Conservation (phyloP, 2,329 filamentous ascomycete genomes). For the Xylariaceae sp. region DNA sequence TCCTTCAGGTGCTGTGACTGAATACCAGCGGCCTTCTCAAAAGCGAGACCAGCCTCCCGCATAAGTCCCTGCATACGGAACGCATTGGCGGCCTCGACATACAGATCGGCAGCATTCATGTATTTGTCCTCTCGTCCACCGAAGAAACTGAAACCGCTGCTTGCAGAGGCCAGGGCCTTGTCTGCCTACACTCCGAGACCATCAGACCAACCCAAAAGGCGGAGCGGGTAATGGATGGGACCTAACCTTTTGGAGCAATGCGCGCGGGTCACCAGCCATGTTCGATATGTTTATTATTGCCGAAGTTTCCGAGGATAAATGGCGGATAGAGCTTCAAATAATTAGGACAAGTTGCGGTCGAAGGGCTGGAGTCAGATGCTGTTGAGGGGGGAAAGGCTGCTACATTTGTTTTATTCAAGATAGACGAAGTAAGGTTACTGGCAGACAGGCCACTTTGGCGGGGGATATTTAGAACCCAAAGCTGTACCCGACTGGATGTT, state of each 20-base stretch:
- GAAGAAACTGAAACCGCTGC: conserved; percentile 83
- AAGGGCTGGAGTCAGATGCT: conserved; percentile 6
- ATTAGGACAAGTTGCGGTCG: neutral
- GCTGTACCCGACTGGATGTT: no score
- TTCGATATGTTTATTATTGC: conserved; percentile 24
- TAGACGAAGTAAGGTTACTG: neutral
- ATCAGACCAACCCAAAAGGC: conserved; percentile 17
- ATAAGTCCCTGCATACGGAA: conserved; percentile 68
- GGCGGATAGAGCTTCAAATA: conserved; percentile 1
- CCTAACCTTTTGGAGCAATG: conserved; percentile 69
- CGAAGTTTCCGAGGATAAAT: conserved; percentile 2
- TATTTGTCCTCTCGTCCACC: conserved; percentile 83
- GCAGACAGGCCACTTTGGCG: neutral
- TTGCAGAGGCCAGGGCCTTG: conserved; percentile 68
- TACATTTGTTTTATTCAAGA: conserved; percentile 1
- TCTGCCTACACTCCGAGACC: conserved; percentile 60
- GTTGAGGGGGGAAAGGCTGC: conserved; percentile 6
- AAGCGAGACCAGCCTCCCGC: conserved; percentile 78
- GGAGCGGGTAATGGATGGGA: conserved; percentile 23
- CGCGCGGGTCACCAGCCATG: conserved; percentile 74
- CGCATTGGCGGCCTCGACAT: conserved; percentile 82
- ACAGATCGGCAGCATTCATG: conserved; percentile 82
- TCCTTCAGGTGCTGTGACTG: conserved; percentile 80
- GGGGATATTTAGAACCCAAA: neutral
- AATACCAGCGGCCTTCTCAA: conserved; percentile 79